These are phyloP conservation scores for Coniochaeta hoffmannii DNA, from an alignment of 2,329 filamentous ascomycete genomes.

Conservation along the genomic window DNA sequence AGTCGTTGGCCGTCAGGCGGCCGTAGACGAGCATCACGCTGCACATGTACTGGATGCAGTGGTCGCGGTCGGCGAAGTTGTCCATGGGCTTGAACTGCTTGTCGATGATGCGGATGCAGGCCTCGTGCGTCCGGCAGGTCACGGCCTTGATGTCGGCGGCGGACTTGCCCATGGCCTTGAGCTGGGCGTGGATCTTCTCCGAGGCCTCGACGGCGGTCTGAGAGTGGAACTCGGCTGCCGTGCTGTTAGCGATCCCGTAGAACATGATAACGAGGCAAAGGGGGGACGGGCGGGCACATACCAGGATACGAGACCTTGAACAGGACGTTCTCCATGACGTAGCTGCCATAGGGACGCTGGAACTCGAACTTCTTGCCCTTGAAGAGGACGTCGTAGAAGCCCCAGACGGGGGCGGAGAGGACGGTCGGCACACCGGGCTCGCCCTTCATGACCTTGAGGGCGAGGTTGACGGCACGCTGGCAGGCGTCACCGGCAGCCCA, in stretches of 20 bases:
- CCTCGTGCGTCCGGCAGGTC: slow-evolving; percentile 94
- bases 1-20: slow-evolving; percentile 88
- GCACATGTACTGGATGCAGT: slow-evolving; percentile 99
- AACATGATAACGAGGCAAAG: background rate
- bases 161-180: slow-evolving; percentile 79
- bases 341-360: slow-evolving; percentile 92
- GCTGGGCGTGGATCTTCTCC: slow-evolving; percentile 76
- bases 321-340: slow-evolving; percentile 99
- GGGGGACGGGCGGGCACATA: slow-evolving; percentile 31
- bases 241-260: slow-evolving; percentile 14
- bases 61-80: slow-evolving; percentile 98
- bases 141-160: slow-evolving; percentile 90
- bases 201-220: slow-evolving; percentile 96
- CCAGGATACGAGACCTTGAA: slow-evolving; percentile 99
- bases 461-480: slow-evolving; percentile 87
- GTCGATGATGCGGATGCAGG: slow-evolving; percentile 98
- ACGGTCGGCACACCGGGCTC: slow-evolving; percentile 89
- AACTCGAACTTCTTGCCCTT: slow-evolving; percentile 94
- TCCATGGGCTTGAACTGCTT: slow-evolving; percentile 99
- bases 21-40: slow-evolving; percentile 93
- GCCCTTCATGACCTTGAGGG: slow-evolving; percentile 83
- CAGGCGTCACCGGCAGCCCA: slow-evolving; percentile 98
- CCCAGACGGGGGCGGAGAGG: slow-evolving; percentile 87
- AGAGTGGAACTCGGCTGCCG: slow-evolving; percentile 85
- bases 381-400: slow-evolving; percentile 98